Evolutionary conservation across 192 early-diverging fungal species (phyloP), one percentile per base, ranked within the genome.

Genomic region (Kickxella alabastrina): DNA sequence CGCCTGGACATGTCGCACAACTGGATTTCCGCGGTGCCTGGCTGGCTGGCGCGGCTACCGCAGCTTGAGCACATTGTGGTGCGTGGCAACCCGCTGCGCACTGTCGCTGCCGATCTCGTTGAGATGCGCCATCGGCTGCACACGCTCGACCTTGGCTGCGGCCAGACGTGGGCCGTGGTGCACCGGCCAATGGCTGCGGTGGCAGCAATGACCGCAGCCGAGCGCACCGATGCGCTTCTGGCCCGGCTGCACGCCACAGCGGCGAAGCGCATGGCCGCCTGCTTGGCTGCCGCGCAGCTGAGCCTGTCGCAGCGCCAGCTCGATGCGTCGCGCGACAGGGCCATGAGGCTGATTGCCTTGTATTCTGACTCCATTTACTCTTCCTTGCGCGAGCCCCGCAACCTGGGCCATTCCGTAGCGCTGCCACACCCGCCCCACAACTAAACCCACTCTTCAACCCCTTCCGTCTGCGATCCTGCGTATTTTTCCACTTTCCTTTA

Each of bases 1-100:
- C 45, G 59, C 23, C 74, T 77, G 32, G 52, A 77, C 46, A 48
- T 77, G 67, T 68, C 74, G 42, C 68, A 77, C 67, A 77, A 77
- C 59, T 77, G 74, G 74, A 62, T 77, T 13, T 41, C 6, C 28
- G 23, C 54, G 0, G 68, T 65, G 27, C 74, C 74, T 5, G 54
- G 54, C 25, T 77, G 68, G 53, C 50, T 77, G 37, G 49, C 58
- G 6, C 44, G 46, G 13, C 48, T 77, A 48, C 28, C n/a, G 10
- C 14, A 39, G 15, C 67, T 77, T 7, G 60, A 59, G 49, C 72
- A 64, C 43, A 54, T 75, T n/a, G 22, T 43, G 5, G 25, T 75
- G 47, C 52, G 52, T 7, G 72, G 54, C 18, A 75, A 75, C 29
- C 63, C 72, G 9, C 52, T 75, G 49, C 60, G 65, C 39, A 46